Conservation (phyloP, 2,329 filamentous ascomycete species). For the Pseudogymnoascus sp. region DNA sequence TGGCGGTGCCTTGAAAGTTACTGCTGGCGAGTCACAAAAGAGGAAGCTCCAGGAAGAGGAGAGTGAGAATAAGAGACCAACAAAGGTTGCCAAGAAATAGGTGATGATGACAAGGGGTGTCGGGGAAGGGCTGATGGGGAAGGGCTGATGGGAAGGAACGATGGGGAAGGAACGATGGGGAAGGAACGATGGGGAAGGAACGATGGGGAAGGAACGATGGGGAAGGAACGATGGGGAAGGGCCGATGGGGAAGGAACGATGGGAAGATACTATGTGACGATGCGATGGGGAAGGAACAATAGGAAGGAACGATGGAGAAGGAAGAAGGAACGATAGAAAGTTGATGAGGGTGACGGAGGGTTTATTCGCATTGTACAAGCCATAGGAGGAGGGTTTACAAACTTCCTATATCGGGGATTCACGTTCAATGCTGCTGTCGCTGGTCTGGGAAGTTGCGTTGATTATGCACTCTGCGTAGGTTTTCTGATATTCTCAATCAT, state of each 20-base stretch:
- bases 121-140: background rate
- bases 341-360: background rate
- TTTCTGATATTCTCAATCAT: background rate
- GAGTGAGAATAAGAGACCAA: background rate
- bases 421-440: background rate
- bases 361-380: background rate
- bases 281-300: background rate
- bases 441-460: background rate
- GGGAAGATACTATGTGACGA: no score
- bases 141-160: background rate
- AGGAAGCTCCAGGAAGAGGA: background rate
- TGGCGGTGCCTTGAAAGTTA: background rate
- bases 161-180: background rate
- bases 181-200: background rate
- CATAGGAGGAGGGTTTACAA: background rate
- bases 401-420: background rate
- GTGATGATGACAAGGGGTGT: background rate
- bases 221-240: background rate
- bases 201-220: background rate
- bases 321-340: background rate
- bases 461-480: background rate
- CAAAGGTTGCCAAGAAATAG: background rate
- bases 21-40: background rate
- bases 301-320: background rate
- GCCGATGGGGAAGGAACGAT: background rate